Percentiles rank a stretch among this genome's conserved stretches.
Evolutionary conservation across 257 asterid genomes (phyloP).

Genomic region (Scutellaria galericulata): DNA sequence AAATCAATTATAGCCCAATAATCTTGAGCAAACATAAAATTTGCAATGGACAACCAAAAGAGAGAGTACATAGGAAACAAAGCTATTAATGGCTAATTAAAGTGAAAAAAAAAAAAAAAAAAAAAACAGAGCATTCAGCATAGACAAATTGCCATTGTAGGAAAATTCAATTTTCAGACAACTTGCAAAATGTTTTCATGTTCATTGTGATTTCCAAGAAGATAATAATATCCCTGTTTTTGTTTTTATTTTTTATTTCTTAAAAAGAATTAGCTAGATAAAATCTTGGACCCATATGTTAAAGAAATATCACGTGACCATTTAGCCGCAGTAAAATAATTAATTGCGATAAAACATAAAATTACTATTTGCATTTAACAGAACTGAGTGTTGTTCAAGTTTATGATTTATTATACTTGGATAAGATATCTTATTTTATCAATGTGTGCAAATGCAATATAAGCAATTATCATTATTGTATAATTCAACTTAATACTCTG

Average conservation of each 20-base stretch:
- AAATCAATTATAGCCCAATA: no score
- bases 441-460: no score
- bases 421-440: no score
- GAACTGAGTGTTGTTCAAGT: no score
- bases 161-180: not conserved
- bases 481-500: no score
- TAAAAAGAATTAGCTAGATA: not conserved
- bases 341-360: not conserved
- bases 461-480: no score
- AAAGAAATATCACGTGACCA: not conserved
- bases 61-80: not conserved
- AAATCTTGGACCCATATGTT: no score
- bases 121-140: not conserved
- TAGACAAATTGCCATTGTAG: not conserved
- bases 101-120: not conserved
- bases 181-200: not conserved
- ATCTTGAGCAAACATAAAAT: not conserved
- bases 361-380: no score
- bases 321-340: not conserved
- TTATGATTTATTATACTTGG: no score
- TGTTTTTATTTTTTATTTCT: not conserved
- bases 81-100: not conserved
- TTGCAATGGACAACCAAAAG: not conserved
- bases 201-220: conserved; percentile 23
- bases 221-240: not conserved